Evolutionary conservation across 2,329 filamentous ascomycete genomes (phyloP), one percentile per base, ranked within the genome.

Genomic region (Sarocladium oryzae): DNA sequence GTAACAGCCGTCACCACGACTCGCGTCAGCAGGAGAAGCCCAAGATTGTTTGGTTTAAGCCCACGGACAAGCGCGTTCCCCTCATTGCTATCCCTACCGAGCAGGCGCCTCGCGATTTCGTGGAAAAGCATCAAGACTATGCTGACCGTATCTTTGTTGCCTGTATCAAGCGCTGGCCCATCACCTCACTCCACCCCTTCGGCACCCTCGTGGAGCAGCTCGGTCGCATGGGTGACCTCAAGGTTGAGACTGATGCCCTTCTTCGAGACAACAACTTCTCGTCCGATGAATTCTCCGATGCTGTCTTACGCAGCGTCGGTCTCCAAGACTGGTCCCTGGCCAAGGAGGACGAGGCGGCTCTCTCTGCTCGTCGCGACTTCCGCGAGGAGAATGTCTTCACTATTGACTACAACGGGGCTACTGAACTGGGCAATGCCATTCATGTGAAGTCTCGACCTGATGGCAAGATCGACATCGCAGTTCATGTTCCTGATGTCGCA

Each of bases 21-120:
- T 85, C 86, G 57, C 88, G 91, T 51, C 68, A 70, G 51, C 90
- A 95, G 66, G 93, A 99, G 57, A 96, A 96, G 73, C 93, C 93
- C 56, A 99, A 99, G 83, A 99, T 99, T 71, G 93, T 99, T 37
- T 99, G 93, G 93, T 99, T 99, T 76, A 99, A 99, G 77, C 93
- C 93, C 53, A 99, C 93, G 1, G 93, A 99, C 72, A 97, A 99
- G 81, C 89, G 93, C 64, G 93, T 99, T 45, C 93, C 93, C 48
- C 77, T 99, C 58, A 99, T 99, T 68, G 93, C 93, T 51, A 99
- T 99, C 57, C 93, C 93, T 1, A 99, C 93, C 2, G 93, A 99
- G 69, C 93, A 99, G 71, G 93, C 93, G 8, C 93, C 93, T 18
- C 86, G 90, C 32, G 93, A 97, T 71, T 99, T 99, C 62, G 93